Evolutionary conservation across 2,329 filamentous ascomycete species (phyloP).

Genomic region (Penicillium sp.): DNA sequence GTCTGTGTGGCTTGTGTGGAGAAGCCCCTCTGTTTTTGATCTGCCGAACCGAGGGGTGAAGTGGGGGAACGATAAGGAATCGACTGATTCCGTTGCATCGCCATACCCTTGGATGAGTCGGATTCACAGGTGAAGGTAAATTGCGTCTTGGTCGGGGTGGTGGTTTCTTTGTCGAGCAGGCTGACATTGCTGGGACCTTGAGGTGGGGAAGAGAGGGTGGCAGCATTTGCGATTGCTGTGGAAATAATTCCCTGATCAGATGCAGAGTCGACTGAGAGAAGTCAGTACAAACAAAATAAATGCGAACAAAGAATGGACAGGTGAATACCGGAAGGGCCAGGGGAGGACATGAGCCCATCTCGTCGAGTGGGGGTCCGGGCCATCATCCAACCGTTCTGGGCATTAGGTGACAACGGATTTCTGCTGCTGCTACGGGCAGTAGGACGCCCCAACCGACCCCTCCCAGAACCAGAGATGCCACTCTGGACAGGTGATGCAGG

Average conservation of each 20-base stretch:
- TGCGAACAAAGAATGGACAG: not conserved
- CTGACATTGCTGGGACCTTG: slow-evolving; percentile 74
- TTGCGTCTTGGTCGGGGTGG: slow-evolving; percentile 71
- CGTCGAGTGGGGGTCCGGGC: slow-evolving; percentile 49
- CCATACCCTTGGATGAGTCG: slow-evolving; percentile 73
- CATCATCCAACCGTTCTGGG: slow-evolving; percentile 54
- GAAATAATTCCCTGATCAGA: slow-evolving; percentile 79
- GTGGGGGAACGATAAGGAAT: slow-evolving; percentile 36
- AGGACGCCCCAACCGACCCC: slow-evolving; percentile 73
- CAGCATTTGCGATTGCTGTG: slow-evolving; percentile 83
- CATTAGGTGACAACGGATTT: slow-evolving; percentile 59
- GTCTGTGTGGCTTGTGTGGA: slow-evolving; percentile 56
- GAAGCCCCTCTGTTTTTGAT: slow-evolving; percentile 40
- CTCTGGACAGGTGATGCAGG: slow-evolving; percentile 55
- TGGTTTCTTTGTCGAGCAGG: slow-evolving; percentile 66
- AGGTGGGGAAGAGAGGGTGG: slow-evolving; percentile 58
- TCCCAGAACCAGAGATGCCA: slow-evolving; percentile 77
- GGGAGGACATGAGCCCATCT: slow-evolving; percentile 45
- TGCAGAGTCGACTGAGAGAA: slow-evolving; percentile 34
- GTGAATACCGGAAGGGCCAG: slow-evolving; percentile 38
- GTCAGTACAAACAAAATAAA: slow-evolving; percentile 7
- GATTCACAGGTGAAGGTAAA: slow-evolving; percentile 97
- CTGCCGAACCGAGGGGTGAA: slow-evolving; percentile 33
- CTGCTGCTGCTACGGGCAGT: slow-evolving; percentile 51
- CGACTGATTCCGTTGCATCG: slow-evolving; percentile 60